phyloP scores from a whole-genome alignment of 2,329 filamentous ascomycete genomes.

The Sclerotinia sclerotiorum region DNA sequence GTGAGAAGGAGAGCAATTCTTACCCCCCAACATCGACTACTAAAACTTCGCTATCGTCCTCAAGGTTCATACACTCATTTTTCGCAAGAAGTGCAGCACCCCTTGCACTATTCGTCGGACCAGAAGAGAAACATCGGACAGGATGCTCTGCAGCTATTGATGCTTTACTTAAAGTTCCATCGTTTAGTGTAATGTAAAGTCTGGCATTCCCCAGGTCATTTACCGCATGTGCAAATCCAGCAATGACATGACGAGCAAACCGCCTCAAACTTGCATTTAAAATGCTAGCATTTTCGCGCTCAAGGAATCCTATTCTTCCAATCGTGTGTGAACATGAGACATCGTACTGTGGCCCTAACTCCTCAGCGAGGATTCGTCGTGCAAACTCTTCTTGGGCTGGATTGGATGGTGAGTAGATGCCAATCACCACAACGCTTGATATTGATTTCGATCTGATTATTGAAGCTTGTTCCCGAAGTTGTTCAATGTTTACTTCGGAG shows the following conservation, averaged over 20 bases:
- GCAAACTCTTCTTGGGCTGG: constrained; percentile 53
- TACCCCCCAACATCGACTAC: constrained; percentile 55
- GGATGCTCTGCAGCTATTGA: constrained; percentile 55
- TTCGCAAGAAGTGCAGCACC: constrained; percentile 58
- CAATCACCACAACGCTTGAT: constrained; percentile 53
- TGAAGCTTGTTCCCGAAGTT: constrained; percentile 37
- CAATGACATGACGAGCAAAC: constrained; percentile 58
- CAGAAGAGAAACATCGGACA: constrained; percentile 61
- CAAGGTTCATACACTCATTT: constrained; percentile 23
- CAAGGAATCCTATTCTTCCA: constrained; percentile 50
- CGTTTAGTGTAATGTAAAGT: constrained; percentile 61
- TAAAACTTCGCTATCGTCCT: constrained; percentile 40
- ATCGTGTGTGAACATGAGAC: constrained; percentile 53
- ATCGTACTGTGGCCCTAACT: constrained; percentile 46
- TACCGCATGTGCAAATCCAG: constrained; percentile 55
- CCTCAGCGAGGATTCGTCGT: constrained; percentile 45
- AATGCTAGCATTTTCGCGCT: constrained; percentile 64
- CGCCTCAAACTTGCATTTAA: constrained; percentile 61
- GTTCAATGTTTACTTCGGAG: constrained; percentile 29
- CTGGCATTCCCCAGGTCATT: constrained; percentile 49
- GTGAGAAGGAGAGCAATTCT: constrained; percentile 4
- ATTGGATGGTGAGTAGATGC: constrained; percentile 60
- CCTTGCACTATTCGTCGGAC: constrained; percentile 63
- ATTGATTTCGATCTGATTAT: constrained; percentile 41
- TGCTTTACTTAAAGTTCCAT: constrained; percentile 59